Conservation (phyloP, 2,329 filamentous ascomycete species). For the Mollisiaceae sp. region DNA sequence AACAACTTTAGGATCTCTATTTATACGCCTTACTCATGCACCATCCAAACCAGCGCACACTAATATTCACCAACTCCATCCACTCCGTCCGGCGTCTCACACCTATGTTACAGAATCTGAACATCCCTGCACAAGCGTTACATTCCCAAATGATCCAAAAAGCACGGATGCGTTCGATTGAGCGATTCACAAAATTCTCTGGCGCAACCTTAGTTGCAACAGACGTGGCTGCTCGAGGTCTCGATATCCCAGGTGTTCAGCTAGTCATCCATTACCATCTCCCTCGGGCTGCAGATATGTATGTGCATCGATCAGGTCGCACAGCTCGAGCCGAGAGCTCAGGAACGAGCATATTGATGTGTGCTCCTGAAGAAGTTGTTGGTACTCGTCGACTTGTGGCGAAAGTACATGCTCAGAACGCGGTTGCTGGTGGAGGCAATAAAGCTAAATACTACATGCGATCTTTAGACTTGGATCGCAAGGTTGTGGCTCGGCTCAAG, state of each 20-base stretch:
- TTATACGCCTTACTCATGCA: conserved; percentile 87
- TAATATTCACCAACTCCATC: conserved; percentile 97
- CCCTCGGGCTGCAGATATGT: conserved; percentile 87
- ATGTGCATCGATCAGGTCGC: conserved; percentile 93
- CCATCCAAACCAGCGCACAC: conserved; percentile 77
- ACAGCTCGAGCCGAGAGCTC: conserved; percentile 82
- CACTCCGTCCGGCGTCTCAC: conserved; percentile 85
- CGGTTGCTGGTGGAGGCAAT: conserved; percentile 45
- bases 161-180: conserved; percentile 88
- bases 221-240: conserved; percentile 89
- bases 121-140: conserved; percentile 75
- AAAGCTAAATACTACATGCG: conserved; percentile 72
- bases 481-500: conserved; percentile 76
- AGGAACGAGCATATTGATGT: conserved; percentile 86
- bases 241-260: conserved; percentile 90
- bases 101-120: conserved; percentile 82
- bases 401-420: conserved; percentile 77
- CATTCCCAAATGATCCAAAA: conserved; percentile 98
- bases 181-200: conserved; percentile 74
- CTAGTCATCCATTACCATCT: conserved; percentile 95
- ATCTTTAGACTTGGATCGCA: conserved; percentile 82
- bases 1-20: conserved; percentile 73
- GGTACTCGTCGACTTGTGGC: conserved; percentile 82
- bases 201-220: conserved; percentile 83
- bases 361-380: conserved; percentile 86